Percentiles rank a stretch among this genome's conserved stretches.
Evolutionary conservation across 805 yeast species (phyloP).

Genomic region (Candida xyloterini): DNA sequence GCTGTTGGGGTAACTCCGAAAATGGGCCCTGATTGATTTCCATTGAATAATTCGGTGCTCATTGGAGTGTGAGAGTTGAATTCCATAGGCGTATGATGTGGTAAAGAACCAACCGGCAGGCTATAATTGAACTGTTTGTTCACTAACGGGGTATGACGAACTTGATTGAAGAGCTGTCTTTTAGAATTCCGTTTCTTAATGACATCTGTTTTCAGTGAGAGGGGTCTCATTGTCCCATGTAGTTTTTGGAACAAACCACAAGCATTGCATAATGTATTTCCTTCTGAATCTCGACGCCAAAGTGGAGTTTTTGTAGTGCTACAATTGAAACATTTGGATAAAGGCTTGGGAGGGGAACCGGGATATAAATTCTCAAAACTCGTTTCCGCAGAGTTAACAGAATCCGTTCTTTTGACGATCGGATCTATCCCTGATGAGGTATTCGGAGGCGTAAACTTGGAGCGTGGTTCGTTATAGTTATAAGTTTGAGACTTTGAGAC

Average conservation of each 20-base stretch:
- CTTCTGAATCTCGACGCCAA: slow-evolving; percentile 59
- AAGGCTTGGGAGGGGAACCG: slow-evolving; percentile 9
- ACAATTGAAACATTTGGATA: slow-evolving; percentile 52
- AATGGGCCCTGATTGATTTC: slow-evolving; percentile 2
- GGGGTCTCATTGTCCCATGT: slow-evolving; percentile 61
- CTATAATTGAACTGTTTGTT: slow-evolving; percentile 1
- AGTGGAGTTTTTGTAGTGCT: slow-evolving; percentile 58
- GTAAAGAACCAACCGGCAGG: neutral
- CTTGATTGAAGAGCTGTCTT: slow-evolving; percentile 26
- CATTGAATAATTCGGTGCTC: slow-evolving; percentile 3
- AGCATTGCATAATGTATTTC: slow-evolving; percentile 61
- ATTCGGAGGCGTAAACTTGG: neutral
- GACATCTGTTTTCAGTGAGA: slow-evolving; percentile 54
- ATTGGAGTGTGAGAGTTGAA: neutral
- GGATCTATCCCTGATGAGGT: no score
- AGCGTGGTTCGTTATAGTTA: neutral
- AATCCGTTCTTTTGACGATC: neutral
- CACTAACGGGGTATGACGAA: slow-evolving; percentile 6
- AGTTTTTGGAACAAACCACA: slow-evolving; percentile 60
- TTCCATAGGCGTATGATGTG: neutral
- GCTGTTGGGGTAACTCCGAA: slow-evolving; percentile 1
- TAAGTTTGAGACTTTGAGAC: no score
- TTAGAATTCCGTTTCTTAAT: slow-evolving; percentile 56
- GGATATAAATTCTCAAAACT: neutral
- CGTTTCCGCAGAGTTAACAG: neutral